Percentiles rank a stretch among this genome's conserved stretches.
Evolutionary conservation across 108 stramenopile genomes (phyloP).

Genomic region (Nitzschia palea): DNA sequence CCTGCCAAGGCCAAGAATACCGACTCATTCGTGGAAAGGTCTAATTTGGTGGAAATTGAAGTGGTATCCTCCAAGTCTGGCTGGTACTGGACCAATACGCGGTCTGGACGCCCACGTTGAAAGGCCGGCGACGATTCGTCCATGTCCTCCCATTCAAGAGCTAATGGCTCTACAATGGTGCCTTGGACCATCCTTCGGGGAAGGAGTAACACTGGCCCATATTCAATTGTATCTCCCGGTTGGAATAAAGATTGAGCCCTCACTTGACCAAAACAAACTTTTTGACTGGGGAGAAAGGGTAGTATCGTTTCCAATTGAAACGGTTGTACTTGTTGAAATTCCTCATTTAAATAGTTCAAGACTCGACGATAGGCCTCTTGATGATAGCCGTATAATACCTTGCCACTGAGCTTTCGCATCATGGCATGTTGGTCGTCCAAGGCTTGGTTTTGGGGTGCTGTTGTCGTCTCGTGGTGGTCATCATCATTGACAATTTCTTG

Average conservation of each 20-base stretch:
- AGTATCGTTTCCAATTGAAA: background rate
- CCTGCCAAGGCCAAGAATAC: conserved; percentile 14
- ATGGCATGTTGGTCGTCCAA: background rate
- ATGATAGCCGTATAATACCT: background rate
- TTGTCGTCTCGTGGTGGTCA: conserved; percentile 1
- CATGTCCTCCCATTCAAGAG: conserved; percentile 25
- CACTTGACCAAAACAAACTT: conserved; percentile 10
- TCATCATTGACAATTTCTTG: conserved; percentile 8
- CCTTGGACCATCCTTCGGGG: background rate
- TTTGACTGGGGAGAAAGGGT: background rate
- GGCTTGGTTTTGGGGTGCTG: background rate
- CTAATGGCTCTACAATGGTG: conserved; percentile 11
- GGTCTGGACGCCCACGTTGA: background rate
- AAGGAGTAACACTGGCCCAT: conserved; percentile 17
- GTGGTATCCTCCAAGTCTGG: background rate
- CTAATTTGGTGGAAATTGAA: background rate
- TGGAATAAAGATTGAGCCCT: background rate
- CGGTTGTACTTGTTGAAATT: background rate
- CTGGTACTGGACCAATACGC: background rate
- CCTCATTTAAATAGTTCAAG: conserved; percentile 24
- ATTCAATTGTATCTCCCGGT: conserved; percentile 23
- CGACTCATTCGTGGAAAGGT: background rate
- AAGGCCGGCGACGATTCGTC: background rate
- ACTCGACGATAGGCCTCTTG: conserved; percentile 13
- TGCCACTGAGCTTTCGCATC: background rate